Conservation (phyloP, 1,139 yeast genomes). For the Yamadazyma diddensiae region DNA sequence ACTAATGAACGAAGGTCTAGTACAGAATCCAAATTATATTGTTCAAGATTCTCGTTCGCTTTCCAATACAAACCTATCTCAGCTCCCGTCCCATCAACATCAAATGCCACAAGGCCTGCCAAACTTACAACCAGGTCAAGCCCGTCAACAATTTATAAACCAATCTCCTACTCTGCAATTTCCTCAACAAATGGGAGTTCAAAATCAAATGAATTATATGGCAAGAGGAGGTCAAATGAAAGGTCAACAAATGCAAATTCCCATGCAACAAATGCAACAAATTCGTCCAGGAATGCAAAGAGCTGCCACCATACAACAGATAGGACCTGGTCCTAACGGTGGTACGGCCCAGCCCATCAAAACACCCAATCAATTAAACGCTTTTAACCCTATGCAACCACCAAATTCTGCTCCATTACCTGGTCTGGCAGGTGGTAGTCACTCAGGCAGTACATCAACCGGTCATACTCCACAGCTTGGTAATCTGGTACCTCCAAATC, state of each 20-base stretch:
- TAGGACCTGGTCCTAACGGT: constrained; percentile 8
- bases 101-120: constrained; percentile 6
- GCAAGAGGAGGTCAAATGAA: constrained; percentile 6
- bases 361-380: constrained; percentile 8
- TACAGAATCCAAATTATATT: constrained; percentile 9
- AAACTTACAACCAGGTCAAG: constrained; percentile 3
- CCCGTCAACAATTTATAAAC: constrained; percentile 8
- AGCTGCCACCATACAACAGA: constrained; percentile 18
- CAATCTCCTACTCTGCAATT: constrained; percentile 14
- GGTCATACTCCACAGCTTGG: constrained; percentile 30
- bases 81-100: constrained; percentile 1
- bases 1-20: constrained; percentile 7
- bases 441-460: constrained; percentile 22
- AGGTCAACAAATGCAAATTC: constrained; percentile 12
- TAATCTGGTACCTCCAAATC: constrained; percentile 16
- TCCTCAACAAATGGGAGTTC: no score
- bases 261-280: constrained; percentile 12
- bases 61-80: no score
- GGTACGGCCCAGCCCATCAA: constrained; percentile 10
- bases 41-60: no score
- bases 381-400: constrained; percentile 13
- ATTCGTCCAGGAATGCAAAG: constrained; percentile 23
- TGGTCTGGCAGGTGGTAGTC: constrained; percentile 13
- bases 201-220: no score
- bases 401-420: constrained; percentile 29